These are phyloP conservation scores for Platanus orientalis DNA, from an alignment of 164 flowering plant species.

Conservation along the genomic window DNA sequence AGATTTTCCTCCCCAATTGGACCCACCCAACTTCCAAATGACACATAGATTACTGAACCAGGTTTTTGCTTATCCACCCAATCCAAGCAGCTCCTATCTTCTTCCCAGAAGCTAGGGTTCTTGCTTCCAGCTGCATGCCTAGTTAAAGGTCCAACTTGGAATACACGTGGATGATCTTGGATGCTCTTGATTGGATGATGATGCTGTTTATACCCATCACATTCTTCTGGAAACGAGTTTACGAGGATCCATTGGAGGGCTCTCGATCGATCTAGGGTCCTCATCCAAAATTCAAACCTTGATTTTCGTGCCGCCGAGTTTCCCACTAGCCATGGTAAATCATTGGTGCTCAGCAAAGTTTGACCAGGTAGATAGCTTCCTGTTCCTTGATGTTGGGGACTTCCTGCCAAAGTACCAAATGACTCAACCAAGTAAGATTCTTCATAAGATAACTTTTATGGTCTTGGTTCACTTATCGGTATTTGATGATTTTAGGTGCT, in stretches of 20 bases:
- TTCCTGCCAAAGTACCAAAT: slow-evolving; percentile 33
- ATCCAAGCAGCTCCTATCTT: slow-evolving; percentile 59
- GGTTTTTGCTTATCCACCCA: slow-evolving; percentile 55
- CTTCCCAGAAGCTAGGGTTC: slow-evolving; percentile 55
- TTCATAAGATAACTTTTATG: too few species aligned
- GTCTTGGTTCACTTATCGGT: too few species aligned
- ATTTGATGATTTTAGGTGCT: too few species aligned
- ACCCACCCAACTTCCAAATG: slow-evolving; percentile 83
- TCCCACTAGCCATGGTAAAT: slow-evolving; percentile 83
- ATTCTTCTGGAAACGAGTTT: slow-evolving; percentile 50
- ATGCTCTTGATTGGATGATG: background rate
- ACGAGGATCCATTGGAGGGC: slow-evolving; percentile 46
- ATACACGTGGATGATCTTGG: slow-evolving; percentile 8
- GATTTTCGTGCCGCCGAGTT: slow-evolving; percentile 28
- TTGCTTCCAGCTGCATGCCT: slow-evolving; percentile 16
- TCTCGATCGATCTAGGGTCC: slow-evolving; percentile 42
- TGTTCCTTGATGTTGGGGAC: slow-evolving; percentile 30
- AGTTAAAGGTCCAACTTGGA: slow-evolving; percentile 45
- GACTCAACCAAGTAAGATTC: background rate
- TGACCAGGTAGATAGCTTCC: slow-evolving; percentile 27
- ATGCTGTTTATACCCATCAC: background rate
- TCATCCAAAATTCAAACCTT: slow-evolving; percentile 68
- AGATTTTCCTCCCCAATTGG: slow-evolving; percentile 50
- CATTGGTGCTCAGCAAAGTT: slow-evolving; percentile 35
- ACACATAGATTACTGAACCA: slow-evolving; percentile 55